Evolutionary conservation across 2,329 filamentous ascomycete species (phyloP), one percentile per base, ranked within the genome.

Genomic region (Pleurostoma richardsiae): DNA sequence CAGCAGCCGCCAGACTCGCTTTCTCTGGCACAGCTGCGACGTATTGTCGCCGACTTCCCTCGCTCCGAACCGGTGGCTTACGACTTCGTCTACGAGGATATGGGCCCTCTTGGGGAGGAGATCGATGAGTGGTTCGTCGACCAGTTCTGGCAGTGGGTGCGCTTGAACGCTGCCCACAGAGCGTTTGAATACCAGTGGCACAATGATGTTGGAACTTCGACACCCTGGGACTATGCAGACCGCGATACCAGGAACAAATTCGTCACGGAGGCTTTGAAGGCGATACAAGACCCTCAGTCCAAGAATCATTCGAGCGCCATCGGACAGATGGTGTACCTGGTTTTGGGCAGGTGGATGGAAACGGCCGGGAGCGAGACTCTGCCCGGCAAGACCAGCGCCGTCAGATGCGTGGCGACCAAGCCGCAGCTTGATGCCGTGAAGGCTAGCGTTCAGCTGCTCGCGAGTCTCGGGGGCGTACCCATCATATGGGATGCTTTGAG

Each of bases 91-190:
- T 92, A 92, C 68, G 72, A 79, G 29, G 87, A 92, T 64, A 78
- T 79, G 47, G 83, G 85, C 27, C 72, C 82, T 1, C 85, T 95
- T 56, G 82, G 88, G 19, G 89, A 94, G 53, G 94, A 99, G 71
- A 76, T 99, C 42, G 90, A 97, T 62, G 94, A 99, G 69, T 99
- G 94, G 94, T 99, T 99, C 67, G 83, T 86, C 45, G 96, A 97
- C 67, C 86, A 87, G 56, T 84, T 90, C 52, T 87, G 88, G 66
- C 91, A 97, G 62, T 88, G 88, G 69, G 78, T 85, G 41, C 85
- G 91, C 58, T 73, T 96, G 42, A 79, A 87, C 45, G 80, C 84
- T 45, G 85, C 88, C 26, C 88, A 88, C 59, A 76, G 82, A 36
- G 83, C 85, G 3, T 97, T 95, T 60, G 81, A 90, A 53, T 80